These are phyloP conservation scores for Gentiana straminea DNA, from an alignment of 257 asterid genomes.

Conservation along the genomic window DNA sequence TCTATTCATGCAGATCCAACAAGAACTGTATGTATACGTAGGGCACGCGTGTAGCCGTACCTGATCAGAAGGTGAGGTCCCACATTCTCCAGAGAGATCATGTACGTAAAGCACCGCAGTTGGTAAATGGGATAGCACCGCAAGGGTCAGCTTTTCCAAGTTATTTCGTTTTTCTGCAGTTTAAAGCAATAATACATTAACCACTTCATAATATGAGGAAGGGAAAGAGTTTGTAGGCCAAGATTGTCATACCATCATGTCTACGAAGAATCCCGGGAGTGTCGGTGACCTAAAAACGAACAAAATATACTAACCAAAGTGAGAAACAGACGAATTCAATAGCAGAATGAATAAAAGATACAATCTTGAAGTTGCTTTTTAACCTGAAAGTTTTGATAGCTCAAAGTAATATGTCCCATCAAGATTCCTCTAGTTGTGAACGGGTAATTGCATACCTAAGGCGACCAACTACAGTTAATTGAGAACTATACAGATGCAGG, in stretches of 20 bases:
- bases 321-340: slow-evolving; percentile 9
- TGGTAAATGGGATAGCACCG: slow-evolving; percentile 91
- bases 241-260: slow-evolving; percentile 50
- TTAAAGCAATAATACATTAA: slow-evolving; percentile 10
- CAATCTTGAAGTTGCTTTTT: not conserved
- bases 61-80: slow-evolving; percentile 96
- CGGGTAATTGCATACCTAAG: slow-evolving; percentile 91
- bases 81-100: slow-evolving; percentile 94
- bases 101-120: slow-evolving; percentile 95
- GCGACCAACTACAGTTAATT: not conserved
- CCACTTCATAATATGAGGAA: too few species aligned
- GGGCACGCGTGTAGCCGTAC: slow-evolving; percentile 15
- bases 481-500: not conserved
- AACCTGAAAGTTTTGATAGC: slow-evolving; percentile 70
- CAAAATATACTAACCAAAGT: not conserved
- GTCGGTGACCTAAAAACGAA: slow-evolving; percentile 71
- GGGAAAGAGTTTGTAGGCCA: too few species aligned
- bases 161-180: slow-evolving; percentile 92
- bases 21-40: not conserved
- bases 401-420: slow-evolving; percentile 85
- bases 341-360: slow-evolving; percentile 5
- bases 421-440: slow-evolving; percentile 95
- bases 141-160: slow-evolving; percentile 92
- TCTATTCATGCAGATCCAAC: too few species aligned
- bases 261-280: slow-evolving; percentile 89